Conservation (phyloP, 164 flowering plant species). For the Echeveria elegans region DNA sequence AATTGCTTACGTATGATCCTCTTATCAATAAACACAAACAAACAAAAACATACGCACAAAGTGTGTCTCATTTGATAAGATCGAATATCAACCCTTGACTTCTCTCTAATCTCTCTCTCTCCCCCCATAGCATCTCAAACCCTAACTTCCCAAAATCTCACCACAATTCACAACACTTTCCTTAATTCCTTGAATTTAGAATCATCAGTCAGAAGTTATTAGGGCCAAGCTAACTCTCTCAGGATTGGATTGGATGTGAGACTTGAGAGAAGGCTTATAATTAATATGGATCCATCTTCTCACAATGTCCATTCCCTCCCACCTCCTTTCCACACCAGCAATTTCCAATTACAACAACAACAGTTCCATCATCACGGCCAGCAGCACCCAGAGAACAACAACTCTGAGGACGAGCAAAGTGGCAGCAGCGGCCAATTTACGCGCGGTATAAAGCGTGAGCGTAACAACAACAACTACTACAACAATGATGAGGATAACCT, state of each 20-base stretch:
- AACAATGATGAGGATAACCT: slow-evolving; percentile 4
- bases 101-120: neutral
- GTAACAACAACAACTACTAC: neutral
- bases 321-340: slow-evolving; percentile 9
- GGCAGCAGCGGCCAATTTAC: slow-evolving; percentile 9
- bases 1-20: neutral
- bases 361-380: slow-evolving; percentile 6
- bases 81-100: neutral
- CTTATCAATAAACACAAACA: neutral
- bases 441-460: slow-evolving; percentile 5
- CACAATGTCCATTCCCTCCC: slow-evolving; percentile 6
- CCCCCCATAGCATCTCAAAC: neutral
- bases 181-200: neutral
- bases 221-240: neutral
- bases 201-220: neutral
- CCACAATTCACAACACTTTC: neutral
- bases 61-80: slow-evolving; percentile 2
- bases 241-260: slow-evolving; percentile 6
- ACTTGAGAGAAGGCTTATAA: too few species aligned
- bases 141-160: slow-evolving; percentile 1
- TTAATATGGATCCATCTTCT: slow-evolving; percentile 5
- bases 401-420: slow-evolving; percentile 9
- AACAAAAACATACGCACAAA: too few species aligned
- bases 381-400: neutral
- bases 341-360: neutral